Percentiles rank a stretch among this genome's conserved stretches.
These are phyloP conservation scores for Trichoderma reesei DNA, from an alignment of 495 filamentous ascomycete species.

Conservation along the genomic window DNA sequence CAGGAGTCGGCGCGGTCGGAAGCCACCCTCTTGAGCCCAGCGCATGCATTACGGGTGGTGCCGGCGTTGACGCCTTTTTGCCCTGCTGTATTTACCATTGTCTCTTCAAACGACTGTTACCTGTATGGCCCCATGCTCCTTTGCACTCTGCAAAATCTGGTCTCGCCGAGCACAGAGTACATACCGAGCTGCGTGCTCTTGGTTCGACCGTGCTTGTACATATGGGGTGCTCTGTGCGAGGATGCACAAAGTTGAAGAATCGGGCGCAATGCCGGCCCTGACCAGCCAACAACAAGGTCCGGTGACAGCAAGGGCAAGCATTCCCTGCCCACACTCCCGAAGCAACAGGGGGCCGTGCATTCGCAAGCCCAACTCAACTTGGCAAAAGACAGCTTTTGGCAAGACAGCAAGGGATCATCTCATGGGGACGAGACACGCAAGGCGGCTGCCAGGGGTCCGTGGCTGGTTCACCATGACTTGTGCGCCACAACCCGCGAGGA, in stretches of 20 bases:
- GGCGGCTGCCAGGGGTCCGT: background rate
- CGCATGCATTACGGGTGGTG: background rate
- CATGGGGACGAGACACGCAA: background rate
- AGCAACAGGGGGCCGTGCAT: slow-evolving; percentile 7
- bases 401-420: background rate
- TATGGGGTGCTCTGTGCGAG: slow-evolving; percentile 1
- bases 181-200: background rate
- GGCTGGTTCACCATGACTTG: background rate
- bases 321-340: slow-evolving; percentile 6
- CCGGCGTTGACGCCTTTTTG: background rate
- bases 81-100: background rate
- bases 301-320: slow-evolving; percentile 8
- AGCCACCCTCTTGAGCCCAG: background rate
- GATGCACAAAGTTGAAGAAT: slow-evolving; percentile 4
- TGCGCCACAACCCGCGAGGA: background rate
- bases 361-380: slow-evolving; percentile 8
- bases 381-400: background rate
- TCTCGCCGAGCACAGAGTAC: too few relatives aligned
- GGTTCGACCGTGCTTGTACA: background rate
- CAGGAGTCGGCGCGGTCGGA: background rate
- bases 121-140: background rate
- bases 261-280: slow-evolving; percentile 1
- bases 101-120: too few relatives aligned
- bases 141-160: too few relatives aligned
- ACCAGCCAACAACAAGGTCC: background rate